Conservation (phyloP, 2,329 filamentous ascomycete species). For the Hypocreales sp. region DNA sequence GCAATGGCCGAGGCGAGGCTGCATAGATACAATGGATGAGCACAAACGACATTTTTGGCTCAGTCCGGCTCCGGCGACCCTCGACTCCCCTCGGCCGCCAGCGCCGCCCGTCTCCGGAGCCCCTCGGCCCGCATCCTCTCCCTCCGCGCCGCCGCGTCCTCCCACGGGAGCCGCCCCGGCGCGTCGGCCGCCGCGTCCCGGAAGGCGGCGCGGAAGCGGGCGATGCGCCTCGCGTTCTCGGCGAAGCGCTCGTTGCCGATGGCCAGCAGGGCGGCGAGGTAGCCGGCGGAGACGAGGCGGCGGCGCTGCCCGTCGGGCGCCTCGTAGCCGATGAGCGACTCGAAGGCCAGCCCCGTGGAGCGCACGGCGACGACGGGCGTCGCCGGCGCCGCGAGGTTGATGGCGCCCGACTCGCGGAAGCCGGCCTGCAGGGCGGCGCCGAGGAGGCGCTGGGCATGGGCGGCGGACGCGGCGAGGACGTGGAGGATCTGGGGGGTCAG, state of each 20-base stretch:
- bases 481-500: constrained; percentile 61
- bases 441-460: constrained; percentile 61
- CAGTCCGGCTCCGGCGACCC: no score
- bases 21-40: no score
- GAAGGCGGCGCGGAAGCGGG: constrained; percentile 43
- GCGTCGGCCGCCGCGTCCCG: constrained; percentile 14
- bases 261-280: constrained; percentile 49
- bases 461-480: constrained; percentile 59
- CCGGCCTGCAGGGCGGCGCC: constrained; percentile 65
- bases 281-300: constrained; percentile 45
- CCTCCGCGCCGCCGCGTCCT: constrained; percentile 33
- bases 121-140: constrained; percentile 44
- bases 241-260: constrained; percentile 63
- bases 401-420: constrained; percentile 78
- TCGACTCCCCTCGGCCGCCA: no score
- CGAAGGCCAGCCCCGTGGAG: constrained; percentile 67
- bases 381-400: constrained; percentile 37
- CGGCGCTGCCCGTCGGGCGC: constrained; percentile 18
- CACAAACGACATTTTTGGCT: no score
- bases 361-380: constrained; percentile 72
- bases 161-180: constrained; percentile 27
- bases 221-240: constrained; percentile 53
- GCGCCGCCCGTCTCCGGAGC: constrained; percentile 32
- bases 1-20: no score
- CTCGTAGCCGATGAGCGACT: constrained; percentile 58